Evolutionary conservation across 2,329 filamentous ascomycete genomes (phyloP).

Genomic region (Zasmidium cellare): DNA sequence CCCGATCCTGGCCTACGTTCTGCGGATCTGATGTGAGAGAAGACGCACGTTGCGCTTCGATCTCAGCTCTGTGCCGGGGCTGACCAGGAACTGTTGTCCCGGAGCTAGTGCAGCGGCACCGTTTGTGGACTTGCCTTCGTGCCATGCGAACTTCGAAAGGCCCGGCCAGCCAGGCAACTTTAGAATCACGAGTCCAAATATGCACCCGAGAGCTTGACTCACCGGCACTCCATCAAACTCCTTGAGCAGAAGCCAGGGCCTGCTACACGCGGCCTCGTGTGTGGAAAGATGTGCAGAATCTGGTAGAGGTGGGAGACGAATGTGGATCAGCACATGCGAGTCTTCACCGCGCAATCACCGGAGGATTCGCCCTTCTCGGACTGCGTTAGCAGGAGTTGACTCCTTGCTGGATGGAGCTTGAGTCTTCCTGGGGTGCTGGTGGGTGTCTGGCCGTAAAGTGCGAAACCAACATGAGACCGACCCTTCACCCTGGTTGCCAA

Average conservation of each 20-base stretch:
- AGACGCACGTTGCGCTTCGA: not conserved
- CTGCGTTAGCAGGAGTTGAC: constrained; percentile 3
- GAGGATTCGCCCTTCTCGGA: constrained; percentile 2
- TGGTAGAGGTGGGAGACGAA: constrained; percentile 6
- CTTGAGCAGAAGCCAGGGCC: not conserved
- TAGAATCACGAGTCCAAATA: not conserved
- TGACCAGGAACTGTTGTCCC: constrained; percentile 3
- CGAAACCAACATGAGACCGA: constrained; percentile 19
- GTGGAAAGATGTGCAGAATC: constrained; percentile 1
- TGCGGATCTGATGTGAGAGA: not conserved
- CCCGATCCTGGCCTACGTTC: not conserved
- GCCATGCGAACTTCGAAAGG: not conserved
- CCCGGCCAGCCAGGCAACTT: not conserved
- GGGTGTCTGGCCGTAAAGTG: constrained; percentile 7
- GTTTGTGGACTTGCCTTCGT: too few relatives aligned
- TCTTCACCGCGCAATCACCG: constrained; percentile 2
- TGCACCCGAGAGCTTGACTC: not conserved
- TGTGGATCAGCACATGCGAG: constrained; percentile 7
- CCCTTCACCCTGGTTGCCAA: constrained; percentile 5
- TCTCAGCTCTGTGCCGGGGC: not conserved
- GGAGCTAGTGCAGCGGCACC: not conserved
- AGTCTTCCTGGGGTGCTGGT: constrained; percentile 4
- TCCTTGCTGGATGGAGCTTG: constrained; percentile 15
- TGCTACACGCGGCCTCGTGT: not conserved
- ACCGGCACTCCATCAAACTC: not conserved